Evolutionary conservation across 2,329 filamentous ascomycete species (phyloP).

Genomic region (Fusarium floridanum): DNA sequence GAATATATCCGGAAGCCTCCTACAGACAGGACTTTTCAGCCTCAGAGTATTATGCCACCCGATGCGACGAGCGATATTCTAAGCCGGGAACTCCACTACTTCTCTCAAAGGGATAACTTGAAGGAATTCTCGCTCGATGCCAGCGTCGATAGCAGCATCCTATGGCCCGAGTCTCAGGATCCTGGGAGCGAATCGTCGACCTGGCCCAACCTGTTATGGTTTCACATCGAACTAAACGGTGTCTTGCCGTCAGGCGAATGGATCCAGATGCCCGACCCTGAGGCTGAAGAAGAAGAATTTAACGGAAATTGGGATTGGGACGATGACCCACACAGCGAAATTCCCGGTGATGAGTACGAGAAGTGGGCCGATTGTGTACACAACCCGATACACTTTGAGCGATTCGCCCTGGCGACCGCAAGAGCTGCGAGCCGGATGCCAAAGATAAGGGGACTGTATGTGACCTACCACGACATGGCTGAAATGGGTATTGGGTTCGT

Average conservation of each 20-base stretch:
- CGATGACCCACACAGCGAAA: background rate
- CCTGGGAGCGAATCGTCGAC: background rate
- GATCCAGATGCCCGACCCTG: background rate
- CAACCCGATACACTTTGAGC: background rate
- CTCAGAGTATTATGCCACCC: background rate
- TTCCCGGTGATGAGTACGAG: slow-evolving; percentile 5
- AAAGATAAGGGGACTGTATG: background rate
- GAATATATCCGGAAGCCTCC: slow-evolving; percentile 9
- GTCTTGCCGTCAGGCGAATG: slow-evolving; percentile 14
- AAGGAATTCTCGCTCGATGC: slow-evolving; percentile 10
- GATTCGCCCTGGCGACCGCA: slow-evolving; percentile 9
- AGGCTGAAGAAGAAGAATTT: background rate
- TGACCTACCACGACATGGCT: background rate
- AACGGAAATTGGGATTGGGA: background rate
- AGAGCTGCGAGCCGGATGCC: slow-evolving; percentile 12
- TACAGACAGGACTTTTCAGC: background rate
- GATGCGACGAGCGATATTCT: background rate
- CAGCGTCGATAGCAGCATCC: slow-evolving; percentile 20
- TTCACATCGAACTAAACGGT: slow-evolving; percentile 9
- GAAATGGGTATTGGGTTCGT: slow-evolving; percentile 2
- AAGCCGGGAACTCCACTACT: background rate
- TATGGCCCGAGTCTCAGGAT: background rate
- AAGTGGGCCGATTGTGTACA: background rate
- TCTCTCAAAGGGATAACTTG: slow-evolving; percentile 6
- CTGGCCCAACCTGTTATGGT: slow-evolving; percentile 3